Percentiles rank a stretch among this genome's conserved stretches.
phyloP scores from a whole-genome alignment of 2,329 filamentous ascomycete species.

The Paecilomyces sp. region DNA sequence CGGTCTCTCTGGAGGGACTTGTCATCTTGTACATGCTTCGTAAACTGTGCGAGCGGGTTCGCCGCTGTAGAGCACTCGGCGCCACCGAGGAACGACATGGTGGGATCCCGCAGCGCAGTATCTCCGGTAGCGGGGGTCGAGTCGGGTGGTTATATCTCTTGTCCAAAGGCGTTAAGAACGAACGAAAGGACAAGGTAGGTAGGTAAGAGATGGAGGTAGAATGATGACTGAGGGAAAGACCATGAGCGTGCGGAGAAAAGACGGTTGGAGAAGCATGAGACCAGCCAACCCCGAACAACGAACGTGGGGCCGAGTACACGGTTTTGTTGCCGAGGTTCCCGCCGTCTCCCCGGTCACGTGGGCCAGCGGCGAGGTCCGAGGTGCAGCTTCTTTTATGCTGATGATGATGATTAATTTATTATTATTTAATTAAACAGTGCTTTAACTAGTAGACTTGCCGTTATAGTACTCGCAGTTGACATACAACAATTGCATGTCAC shows the following conservation, averaged over 20 bases:
- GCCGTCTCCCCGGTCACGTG: slow-evolving; percentile 12
- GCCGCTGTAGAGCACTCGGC: slow-evolving; percentile 94
- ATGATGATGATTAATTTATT: background rate
- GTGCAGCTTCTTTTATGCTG: background rate
- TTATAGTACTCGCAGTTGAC: background rate
- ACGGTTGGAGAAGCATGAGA: background rate
- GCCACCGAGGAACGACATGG: slow-evolving; percentile 92
- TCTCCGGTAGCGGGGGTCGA: background rate
- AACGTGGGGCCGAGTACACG: slow-evolving; percentile 14
- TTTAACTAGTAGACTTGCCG: no score
- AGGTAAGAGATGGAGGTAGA: background rate
- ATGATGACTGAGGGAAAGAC: background rate
- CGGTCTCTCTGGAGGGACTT: slow-evolving; percentile 90
- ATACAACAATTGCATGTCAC: background rate
- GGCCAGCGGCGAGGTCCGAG: background rate
- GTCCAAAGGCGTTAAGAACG: background rate
- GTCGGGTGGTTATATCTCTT: background rate
- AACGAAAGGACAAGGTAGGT: background rate
- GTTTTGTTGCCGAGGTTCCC: slow-evolving; percentile 16
- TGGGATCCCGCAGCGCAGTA: slow-evolving; percentile 12
- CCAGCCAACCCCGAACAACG: slow-evolving; percentile 6
- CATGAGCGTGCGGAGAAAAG: background rate
- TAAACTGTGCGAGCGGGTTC: slow-evolving; percentile 95
- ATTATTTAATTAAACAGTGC: background rate
- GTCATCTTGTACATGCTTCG: slow-evolving; percentile 94